Conservation (phyloP, 139 green algal genomes). For the Volvox africanus region DNA sequence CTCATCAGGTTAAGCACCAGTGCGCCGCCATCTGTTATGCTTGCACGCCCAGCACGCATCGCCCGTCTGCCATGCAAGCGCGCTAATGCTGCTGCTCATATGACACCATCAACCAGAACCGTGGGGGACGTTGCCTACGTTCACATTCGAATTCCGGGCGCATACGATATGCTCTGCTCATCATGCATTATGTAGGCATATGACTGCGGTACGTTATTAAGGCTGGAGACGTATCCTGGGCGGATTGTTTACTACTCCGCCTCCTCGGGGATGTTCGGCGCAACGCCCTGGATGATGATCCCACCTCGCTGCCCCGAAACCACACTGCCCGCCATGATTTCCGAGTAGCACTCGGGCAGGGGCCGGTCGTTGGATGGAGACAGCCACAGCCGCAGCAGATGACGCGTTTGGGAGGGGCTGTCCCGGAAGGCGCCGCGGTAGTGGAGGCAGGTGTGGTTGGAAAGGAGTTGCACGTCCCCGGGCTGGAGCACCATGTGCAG, state of each 20-base stretch:
- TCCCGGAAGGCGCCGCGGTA: conserved; percentile 64
- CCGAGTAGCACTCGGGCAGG: conserved; percentile 66
- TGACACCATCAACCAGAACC: too few species aligned
- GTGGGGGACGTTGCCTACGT: too few species aligned
- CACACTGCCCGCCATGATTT: conserved; percentile 60
- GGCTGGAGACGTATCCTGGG: too few species aligned
- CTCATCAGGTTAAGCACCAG: too few species aligned
- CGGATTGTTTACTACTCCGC: conserved; percentile 48
- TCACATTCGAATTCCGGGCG: too few species aligned
- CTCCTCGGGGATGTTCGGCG: conserved; percentile 55
- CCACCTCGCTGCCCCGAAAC: conserved; percentile 58
- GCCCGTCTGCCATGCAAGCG: too few species aligned
- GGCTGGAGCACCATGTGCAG: conserved; percentile 71
- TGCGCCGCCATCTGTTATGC: too few species aligned
- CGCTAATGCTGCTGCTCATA: too few species aligned
- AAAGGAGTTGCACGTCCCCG: conserved; percentile 78
- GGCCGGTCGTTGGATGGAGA: conserved; percentile 60
- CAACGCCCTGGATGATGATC: conserved; percentile 60
- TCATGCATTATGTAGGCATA: too few species aligned
- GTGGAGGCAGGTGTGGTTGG: conserved; percentile 75
- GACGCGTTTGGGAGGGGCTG: conserved; percentile 60
- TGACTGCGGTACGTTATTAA: too few species aligned
- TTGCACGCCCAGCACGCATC: too few species aligned
- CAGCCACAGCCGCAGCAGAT: conserved; percentile 83
- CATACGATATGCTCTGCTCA: too few species aligned